Evolutionary conservation across 2,329 filamentous ascomycete species (phyloP).

Genomic region (Fusarium fracticaudum): DNA sequence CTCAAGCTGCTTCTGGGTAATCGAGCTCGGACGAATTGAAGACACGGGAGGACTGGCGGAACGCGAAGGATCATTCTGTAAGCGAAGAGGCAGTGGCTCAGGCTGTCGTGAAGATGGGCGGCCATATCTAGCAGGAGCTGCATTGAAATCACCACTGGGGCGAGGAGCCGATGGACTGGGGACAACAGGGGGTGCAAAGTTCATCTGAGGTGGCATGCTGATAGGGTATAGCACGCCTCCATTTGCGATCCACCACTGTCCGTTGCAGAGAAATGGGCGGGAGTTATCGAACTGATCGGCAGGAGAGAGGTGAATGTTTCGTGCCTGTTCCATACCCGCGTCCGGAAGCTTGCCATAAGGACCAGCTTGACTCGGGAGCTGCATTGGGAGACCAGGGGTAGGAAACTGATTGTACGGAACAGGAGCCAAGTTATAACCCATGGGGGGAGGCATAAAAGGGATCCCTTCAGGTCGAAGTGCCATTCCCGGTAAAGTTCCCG

Average conservation of each 20-base stretch:
- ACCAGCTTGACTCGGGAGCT: slow-evolving; percentile 25
- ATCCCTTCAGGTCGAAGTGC: slow-evolving; percentile 45
- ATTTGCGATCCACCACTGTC: slow-evolving; percentile 54
- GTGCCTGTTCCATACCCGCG: slow-evolving; percentile 45
- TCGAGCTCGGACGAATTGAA: slow-evolving; percentile 69
- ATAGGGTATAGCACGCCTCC: slow-evolving; percentile 39
- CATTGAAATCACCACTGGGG: not conserved
- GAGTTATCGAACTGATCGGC: slow-evolving; percentile 58
- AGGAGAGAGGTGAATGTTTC: slow-evolving; percentile 49
- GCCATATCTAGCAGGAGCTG: not conserved
- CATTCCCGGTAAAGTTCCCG: slow-evolving; percentile 46
- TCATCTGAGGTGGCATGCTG: slow-evolving; percentile 25
- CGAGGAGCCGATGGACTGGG: slow-evolving; percentile 23
- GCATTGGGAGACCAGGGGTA: slow-evolving; percentile 23
- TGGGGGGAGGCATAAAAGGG: slow-evolving; percentile 53
- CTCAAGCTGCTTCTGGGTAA: slow-evolving; percentile 67
- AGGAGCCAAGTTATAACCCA: slow-evolving; percentile 50
- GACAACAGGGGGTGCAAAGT: slow-evolving; percentile 41
- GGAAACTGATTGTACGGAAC: slow-evolving; percentile 38
- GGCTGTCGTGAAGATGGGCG: slow-evolving; percentile 6
- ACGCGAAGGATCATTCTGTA: not conserved
- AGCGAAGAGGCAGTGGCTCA: slow-evolving; percentile 1
- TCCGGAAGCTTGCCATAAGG: slow-evolving; percentile 46
- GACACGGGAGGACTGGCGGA: slow-evolving; percentile 57
- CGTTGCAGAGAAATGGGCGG: slow-evolving; percentile 57